Base-by-base conservation (phyloP, 768 basidiomycete species). In the Tubosaeta sp. region DNA sequence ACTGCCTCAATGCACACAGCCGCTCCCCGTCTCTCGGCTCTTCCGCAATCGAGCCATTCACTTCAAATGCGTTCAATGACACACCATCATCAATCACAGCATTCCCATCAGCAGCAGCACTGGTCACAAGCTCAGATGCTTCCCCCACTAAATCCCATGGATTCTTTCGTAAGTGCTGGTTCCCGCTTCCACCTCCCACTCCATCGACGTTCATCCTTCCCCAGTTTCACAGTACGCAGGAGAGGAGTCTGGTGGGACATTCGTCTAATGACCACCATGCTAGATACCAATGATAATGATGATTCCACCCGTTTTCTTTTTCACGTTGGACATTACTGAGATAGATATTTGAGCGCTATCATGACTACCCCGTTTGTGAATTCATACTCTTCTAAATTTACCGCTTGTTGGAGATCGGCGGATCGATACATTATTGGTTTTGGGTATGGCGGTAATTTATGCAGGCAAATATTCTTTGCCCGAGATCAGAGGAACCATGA, bases 121-220 rank as follows among this genome's bases (percentile, higher is more conserved):
- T 86, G 84, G 84, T 72, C 73, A 46, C 72, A 77, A n/a, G 63
- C 76, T 35, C 67, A 68, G 16, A 64, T 77, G 54, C 60, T 76
- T 50, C 65, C 74, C 26, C 72, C 78, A 17, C 58, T 77, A 46
- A 79, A 84, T 58, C 73, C 79, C 13, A 74, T 84, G 64, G 83
- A 88, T 43, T 67, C 84, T 51, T 88, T 81, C 66, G 88, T 90
- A 68, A 73, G 85, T 72, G 5, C 22, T 47, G 43, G 13, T 46
- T 37, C 43, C 17, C 3, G 33, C 41, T 44, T 43, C 22, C 41
- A 14, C 43, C 13, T 48, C 4, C 12, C 17, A 43, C 50, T 57
- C 22, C 25, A 25, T 47, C 41, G 39, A 53, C 46, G 43, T 58
- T 65, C 46, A 56, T 51, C 32, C 29, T n/a, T 12, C 6, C 13